Evolutionary conservation across 345 rosid genomes (phyloP).

Genomic region (Brassica napus): DNA sequence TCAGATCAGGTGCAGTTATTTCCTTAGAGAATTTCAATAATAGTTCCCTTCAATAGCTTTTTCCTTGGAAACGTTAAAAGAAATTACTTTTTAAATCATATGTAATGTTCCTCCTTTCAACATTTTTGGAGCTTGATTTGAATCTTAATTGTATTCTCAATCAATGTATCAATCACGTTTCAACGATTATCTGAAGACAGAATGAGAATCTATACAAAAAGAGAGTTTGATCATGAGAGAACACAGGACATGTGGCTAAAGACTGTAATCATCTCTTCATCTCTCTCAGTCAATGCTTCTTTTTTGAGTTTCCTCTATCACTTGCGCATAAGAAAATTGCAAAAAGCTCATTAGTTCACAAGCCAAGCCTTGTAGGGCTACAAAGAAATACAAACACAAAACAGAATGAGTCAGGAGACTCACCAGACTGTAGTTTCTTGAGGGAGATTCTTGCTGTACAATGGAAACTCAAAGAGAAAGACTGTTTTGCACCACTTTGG

Average conservation of each 20-base stretch:
- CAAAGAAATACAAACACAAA: background rate
- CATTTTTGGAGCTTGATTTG: slow-evolving; percentile 7
- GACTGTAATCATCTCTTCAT: slow-evolving; percentile 13
- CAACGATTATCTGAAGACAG: slow-evolving; percentile 8
- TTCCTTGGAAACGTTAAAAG: background rate
- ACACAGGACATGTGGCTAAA: background rate
- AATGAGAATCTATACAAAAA: slow-evolving; percentile 25
- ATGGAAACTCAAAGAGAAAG: slow-evolving; percentile 74
- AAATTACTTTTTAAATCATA: background rate
- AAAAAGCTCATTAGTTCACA: slow-evolving; percentile 6
- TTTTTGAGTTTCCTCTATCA: slow-evolving; percentile 32
- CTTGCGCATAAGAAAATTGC: slow-evolving; percentile 22
- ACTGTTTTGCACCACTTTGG: slow-evolving; percentile 72
- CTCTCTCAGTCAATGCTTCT: slow-evolving; percentile 32
- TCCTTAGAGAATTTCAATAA: slow-evolving; percentile 76
- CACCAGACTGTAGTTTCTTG: slow-evolving; percentile 64
- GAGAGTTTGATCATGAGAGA: slow-evolving; percentile 17
- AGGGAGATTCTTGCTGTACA: slow-evolving; percentile 73
- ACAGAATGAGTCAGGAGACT: slow-evolving; percentile 33
- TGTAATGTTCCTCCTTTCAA: slow-evolving; percentile 9
- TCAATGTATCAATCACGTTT: slow-evolving; percentile 23
- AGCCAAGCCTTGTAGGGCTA: background rate
- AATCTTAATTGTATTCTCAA: slow-evolving; percentile 21
- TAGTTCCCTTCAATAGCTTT: slow-evolving; percentile 33
- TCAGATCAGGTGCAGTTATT: slow-evolving; percentile 65